Base-by-base conservation (phyloP, 1,284 basidiomycete species). In the Anthracocystis panici-leucophaei region DNA sequence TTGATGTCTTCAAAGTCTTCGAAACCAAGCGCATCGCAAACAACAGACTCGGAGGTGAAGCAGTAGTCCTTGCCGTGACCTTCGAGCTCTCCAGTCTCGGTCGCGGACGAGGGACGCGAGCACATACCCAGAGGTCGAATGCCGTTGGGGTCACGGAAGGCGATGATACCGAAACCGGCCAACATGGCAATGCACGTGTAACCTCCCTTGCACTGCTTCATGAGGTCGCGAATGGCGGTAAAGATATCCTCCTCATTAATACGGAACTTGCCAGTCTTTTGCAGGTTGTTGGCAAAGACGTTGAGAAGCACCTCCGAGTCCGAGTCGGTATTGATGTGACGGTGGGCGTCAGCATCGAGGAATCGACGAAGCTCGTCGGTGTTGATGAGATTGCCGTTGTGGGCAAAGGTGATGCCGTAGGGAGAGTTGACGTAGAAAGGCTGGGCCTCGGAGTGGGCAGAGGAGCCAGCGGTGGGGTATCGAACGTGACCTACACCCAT, bases 161-260 rank as follows among this genome's bases (percentile, higher is more conserved):
- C 97, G 83, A 99, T 95, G 78, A 99, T 92, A 7, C 97, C 97
- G 86, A 99, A 99, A 44, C 97, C 97, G 46, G 97, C 97, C 41
- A 99, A 90, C 96, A 99, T 97, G 27, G 93, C 95, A 21, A 95
- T 92, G 85, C 96, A 98, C 0, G 95, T 95, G 87, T 98, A 99
- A 4, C 93, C 96, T 63, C 97, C 97, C 82, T 90, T 92, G 84
- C 91, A 92, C 78, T 94, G 91, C 68, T 89, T 87, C 92, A 97
- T 98, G 85, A 98, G 89, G 31, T 91, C 92, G 27, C 92, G 89
- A 67, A 98, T 91, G 45, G 97, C 97, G 21, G 91, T 93, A 87
- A 99, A 99, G 81, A 99, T 97, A 87, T 99, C 97, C 84, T 99
- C 97, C 86, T 98, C 95, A 85, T 99, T 98, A 88, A 99, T 99